Conservation (phyloP, 73 alveolate genomes). For the Paramecium primaurelia region DNA sequence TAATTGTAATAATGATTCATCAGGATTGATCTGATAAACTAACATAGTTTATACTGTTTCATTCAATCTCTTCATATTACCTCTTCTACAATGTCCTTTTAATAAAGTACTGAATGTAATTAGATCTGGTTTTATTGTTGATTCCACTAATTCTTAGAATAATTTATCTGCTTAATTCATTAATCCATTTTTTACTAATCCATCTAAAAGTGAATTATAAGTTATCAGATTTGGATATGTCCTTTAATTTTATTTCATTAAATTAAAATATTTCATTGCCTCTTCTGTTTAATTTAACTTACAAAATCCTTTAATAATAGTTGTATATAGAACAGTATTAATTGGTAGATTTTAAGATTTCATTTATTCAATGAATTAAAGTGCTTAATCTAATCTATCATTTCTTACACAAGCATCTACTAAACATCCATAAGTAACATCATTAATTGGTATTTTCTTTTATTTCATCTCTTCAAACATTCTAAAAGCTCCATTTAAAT, state of each 20-base stretch:
- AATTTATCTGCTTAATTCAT: slow-evolving; percentile 79
- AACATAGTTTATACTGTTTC: slow-evolving; percentile 15
- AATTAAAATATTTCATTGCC: slow-evolving; percentile 42
- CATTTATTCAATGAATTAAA: background rate
- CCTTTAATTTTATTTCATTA: slow-evolving; percentile 67
- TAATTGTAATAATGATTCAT: slow-evolving; percentile 28
- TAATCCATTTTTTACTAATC: slow-evolving; percentile 84
- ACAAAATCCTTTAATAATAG: slow-evolving; percentile 35
- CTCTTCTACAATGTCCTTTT: slow-evolving; percentile 87
- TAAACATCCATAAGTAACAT: slow-evolving; percentile 53
- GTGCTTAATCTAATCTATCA: slow-evolving; percentile 32
- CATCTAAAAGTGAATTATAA: slow-evolving; percentile 87
- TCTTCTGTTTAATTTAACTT: slow-evolving; percentile 34
- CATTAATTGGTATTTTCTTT: slow-evolving; percentile 68
- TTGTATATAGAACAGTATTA: slow-evolving; percentile 34
- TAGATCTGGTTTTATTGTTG: slow-evolving; percentile 77
- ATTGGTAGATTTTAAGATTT: background rate
- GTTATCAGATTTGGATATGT: slow-evolving; percentile 88
- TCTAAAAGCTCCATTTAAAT: slow-evolving; percentile 26
- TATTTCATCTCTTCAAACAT: slow-evolving; percentile 37
- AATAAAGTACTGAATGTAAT: slow-evolving; percentile 91
- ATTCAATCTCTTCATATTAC: slow-evolving; percentile 73
- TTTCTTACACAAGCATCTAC: slow-evolving; percentile 51
- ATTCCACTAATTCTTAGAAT: slow-evolving; percentile 81
- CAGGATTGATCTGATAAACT: background rate